Evolutionary conservation across 257 asterid genomes (phyloP), one percentile per base, ranked within the genome.

Genomic region (Oldenlandia corymbosa): DNA sequence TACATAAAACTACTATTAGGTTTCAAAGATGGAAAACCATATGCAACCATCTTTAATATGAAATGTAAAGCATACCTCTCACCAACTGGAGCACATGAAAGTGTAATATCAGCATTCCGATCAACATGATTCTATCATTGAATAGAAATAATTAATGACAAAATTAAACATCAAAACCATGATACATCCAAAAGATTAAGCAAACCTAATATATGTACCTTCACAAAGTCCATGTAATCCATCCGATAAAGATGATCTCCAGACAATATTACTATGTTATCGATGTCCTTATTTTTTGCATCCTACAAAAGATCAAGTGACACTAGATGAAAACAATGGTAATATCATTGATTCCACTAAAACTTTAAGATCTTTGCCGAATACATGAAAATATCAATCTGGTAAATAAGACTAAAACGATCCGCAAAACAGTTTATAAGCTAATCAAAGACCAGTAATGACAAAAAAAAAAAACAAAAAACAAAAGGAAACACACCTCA

Each of bases 171-270:
- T 49, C 24, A 13, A 1, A 13, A 27, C 30, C 10, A 12, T 2
- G 11, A 31, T 51, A 1, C 1, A n/a, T 36, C 54, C 62, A 48
- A 62, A 11, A 47, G 20, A 27, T 2, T 32, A 45, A 32, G 53
- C 5, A 56, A 62, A 66, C 66, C 46, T 17, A 71, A 73, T 55
- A 56, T 70, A 71, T 55, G 53, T 69, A 84, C 97, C 97, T 90
- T 97, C 77, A 90, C 72, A 51, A 93, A 87, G 68, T 90, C 97
- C 95, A 87, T 86, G 68, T 92, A 92, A 70, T 87, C 97, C 98
- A 92, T 92, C 73, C 98, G 79, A 52, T 92, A 92, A 21, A 92
- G 93, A 67, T 92, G 98, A 76, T 92, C 97, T 31, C 98, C 98
- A 0, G 95, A 85, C 71, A 92, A 74, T 59, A 92, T 89, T 75